Base-by-base conservation (phyloP, 176 grass and related monocot genomes). In the Pontederia paniculata region DNA sequence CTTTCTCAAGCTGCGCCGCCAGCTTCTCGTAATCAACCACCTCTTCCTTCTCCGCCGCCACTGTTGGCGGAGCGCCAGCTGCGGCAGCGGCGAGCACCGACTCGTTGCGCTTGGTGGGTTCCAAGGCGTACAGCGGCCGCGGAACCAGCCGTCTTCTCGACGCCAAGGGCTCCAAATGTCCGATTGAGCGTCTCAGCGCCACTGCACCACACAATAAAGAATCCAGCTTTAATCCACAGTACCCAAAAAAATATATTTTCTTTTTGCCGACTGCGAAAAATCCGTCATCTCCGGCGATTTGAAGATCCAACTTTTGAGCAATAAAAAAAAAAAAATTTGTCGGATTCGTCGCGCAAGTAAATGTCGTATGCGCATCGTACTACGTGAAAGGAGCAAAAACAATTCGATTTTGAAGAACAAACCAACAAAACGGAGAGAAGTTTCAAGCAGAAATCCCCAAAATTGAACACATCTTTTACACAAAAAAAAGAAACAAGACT, bases 11-110 rank as follows among this genome's bases (percentile, higher is more conserved):
- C 75, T 81, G 76, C 57, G 22, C 42, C 12, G 80, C 82, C 52
- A 96, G 55, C 17, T 74, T 70, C 60, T 81, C 86, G 65, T 81
- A 96, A 78, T 96, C 74, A 25, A 76, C 70, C 37, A 43, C 44
- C 6, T 21, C 23, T 9, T 50, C 22, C 10, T 20, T 22, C n/a
- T 8, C 20, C 28, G 5, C 17, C 22, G 21, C 20, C 11, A 48
- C 28, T 15, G 16, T 54, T 14, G 45, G 65, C 12, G 72, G 68
- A 2, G 58, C 54, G 10, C 62, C 4, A 2, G 77, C 71, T 2
- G 81, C 81, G 15, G 48, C 48, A 13, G 48, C 48, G 6, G 48
- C 0, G 12, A 73, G 25, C 50, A 81, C 64, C 55, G 70, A 73
- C 37, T 82, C 70, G 42, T 21, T 74, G 43, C 72, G 67, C 76